Evolutionary conservation across 2,329 filamentous ascomycete genomes (phyloP).

Genomic region (Penicillium polonicum): DNA sequence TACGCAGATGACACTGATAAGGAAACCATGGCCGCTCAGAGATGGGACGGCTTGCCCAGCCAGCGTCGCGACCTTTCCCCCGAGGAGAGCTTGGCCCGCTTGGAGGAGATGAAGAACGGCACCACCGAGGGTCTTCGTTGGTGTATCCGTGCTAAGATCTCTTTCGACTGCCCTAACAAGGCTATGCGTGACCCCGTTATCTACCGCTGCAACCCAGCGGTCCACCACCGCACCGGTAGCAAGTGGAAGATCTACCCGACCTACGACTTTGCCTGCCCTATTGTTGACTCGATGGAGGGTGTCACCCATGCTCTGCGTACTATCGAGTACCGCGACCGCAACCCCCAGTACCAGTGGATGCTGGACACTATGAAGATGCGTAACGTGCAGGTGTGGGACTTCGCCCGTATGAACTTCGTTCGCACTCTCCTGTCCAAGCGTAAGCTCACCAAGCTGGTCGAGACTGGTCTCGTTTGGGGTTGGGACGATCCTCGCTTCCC

Average conservation of each 20-base stretch:
- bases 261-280: slow-evolving; percentile 65
- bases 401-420: slow-evolving; percentile 54
- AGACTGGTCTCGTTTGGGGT: slow-evolving; percentile 49
- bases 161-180: slow-evolving; percentile 88
- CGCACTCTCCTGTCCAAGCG: slow-evolving; percentile 53
- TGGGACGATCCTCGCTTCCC: slow-evolving; percentile 55
- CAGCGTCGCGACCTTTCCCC: slow-evolving; percentile 72
- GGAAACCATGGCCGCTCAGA: slow-evolving; percentile 80
- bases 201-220: slow-evolving; percentile 79
- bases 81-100: slow-evolving; percentile 81
- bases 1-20: slow-evolving; percentile 94
- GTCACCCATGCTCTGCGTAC: slow-evolving; percentile 65
- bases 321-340: slow-evolving; percentile 58
- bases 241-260: slow-evolving; percentile 68
- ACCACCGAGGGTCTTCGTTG: slow-evolving; percentile 75
- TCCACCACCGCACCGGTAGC: slow-evolving; percentile 62
- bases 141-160: slow-evolving; percentile 95
- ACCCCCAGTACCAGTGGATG: slow-evolving; percentile 54
- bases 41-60: slow-evolving; percentile 80
- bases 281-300: slow-evolving; percentile 62
- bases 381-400: slow-evolving; percentile 51
- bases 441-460: slow-evolving; percentile 52
- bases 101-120: slow-evolving; percentile 90
- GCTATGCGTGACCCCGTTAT: slow-evolving; percentile 95
- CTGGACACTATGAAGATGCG: slow-evolving; percentile 49